Evolutionary conservation across 192 early-diverging fungal genomes (phyloP).

Genomic region (Podila epicladia): DNA sequence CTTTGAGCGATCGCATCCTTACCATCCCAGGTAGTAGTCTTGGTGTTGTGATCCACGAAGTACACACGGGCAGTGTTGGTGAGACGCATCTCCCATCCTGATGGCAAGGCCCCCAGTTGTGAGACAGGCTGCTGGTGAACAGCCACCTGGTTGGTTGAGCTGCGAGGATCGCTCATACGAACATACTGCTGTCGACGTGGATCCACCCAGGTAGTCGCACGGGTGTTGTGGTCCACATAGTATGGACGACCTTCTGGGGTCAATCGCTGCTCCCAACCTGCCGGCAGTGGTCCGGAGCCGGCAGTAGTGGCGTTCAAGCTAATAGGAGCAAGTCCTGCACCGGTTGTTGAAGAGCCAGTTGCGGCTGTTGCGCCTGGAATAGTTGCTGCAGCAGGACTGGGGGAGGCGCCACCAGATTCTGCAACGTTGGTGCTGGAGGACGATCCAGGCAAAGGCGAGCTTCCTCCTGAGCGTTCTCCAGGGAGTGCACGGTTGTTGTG

Average conservation of each 20-base stretch:
- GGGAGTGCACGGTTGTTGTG: conserved; percentile 87
- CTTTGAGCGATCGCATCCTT: neutral
- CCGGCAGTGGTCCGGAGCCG: conserved; percentile 80
- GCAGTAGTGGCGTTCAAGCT: conserved; percentile 64
- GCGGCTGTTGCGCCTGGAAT: neutral
- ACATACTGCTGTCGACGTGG: conserved; percentile 74
- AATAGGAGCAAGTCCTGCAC: conserved; percentile 53
- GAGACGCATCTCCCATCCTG: conserved; percentile 99
- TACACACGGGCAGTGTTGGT: conserved; percentile 94
- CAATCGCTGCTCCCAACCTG: conserved; percentile 84
- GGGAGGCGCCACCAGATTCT: conserved; percentile 11
- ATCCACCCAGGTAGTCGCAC: conserved; percentile 92
- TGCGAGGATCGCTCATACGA: conserved; percentile 58
- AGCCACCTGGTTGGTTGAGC: conserved; percentile 63
- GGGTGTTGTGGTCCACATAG: conserved; percentile 92
- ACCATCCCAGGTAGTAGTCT: conserved; percentile 98
- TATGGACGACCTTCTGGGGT: conserved; percentile 87
- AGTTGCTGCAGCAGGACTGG: conserved; percentile 40
- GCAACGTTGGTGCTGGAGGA: conserved; percentile 25
- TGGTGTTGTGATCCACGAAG: conserved; percentile 98
- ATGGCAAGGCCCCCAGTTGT: conserved; percentile 88
- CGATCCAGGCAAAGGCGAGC: conserved; percentile 35
- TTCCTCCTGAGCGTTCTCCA: conserved; percentile 61
- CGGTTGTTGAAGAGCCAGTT: conserved; percentile 20
- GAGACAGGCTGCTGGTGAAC: conserved; percentile 75